These are phyloP conservation scores for Brassica incana DNA, from an alignment of 345 rosid species.

Conservation along the genomic window DNA sequence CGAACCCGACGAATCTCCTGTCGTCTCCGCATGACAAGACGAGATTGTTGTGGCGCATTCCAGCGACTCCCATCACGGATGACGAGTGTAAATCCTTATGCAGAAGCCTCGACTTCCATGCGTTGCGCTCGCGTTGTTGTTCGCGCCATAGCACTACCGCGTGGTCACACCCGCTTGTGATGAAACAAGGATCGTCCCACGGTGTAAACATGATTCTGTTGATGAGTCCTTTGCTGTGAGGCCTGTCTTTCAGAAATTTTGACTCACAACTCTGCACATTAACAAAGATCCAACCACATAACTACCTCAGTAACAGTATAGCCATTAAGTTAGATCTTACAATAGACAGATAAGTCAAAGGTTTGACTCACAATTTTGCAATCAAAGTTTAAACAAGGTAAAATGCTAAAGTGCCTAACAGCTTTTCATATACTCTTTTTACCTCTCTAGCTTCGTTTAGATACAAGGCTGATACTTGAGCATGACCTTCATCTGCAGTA, in stretches of 20 bases:
- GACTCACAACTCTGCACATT: constrained; percentile 33
- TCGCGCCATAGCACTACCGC: constrained; percentile 41
- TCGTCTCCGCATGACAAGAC: constrained; percentile 43
- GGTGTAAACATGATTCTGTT: constrained; percentile 44
- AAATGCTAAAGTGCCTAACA: neutral
- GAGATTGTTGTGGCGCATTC: constrained; percentile 37
- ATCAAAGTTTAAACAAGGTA: neutral
- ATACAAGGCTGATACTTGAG: constrained; percentile 37
- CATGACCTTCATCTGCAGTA: constrained; percentile 37
- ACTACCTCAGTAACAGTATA: neutral
- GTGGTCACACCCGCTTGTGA: constrained; percentile 42
- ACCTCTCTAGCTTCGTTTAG: constrained; percentile 35
- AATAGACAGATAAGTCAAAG: neutral
- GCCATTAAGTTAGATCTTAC: constrained; percentile 1
- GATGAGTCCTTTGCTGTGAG: constrained; percentile 40
- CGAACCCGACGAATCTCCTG: constrained; percentile 40
- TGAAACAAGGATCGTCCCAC: constrained; percentile 42
- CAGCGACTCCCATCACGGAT: constrained; percentile 43
- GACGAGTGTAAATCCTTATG: constrained; percentile 39
- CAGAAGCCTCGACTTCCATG: constrained; percentile 30
- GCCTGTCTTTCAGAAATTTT: constrained; percentile 35
- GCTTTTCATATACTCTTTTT: constrained; percentile 1
- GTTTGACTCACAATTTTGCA: neutral
- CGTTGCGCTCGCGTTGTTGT: constrained; percentile 5
- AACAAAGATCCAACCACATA: neutral